Evolutionary conservation across 805 yeast species (phyloP).

Genomic region (Ogataea paradorogensis): DNA sequence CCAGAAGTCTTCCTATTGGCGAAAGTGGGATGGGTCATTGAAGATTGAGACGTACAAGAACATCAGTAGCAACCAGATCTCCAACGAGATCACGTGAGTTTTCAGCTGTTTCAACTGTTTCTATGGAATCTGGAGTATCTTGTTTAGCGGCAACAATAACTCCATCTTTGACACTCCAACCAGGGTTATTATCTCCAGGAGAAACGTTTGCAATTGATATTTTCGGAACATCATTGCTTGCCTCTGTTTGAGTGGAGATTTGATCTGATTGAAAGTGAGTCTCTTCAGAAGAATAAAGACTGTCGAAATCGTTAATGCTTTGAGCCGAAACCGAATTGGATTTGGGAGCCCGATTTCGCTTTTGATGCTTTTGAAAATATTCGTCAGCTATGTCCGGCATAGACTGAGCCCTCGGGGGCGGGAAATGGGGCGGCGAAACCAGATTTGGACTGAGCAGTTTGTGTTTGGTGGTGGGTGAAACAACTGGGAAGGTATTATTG

Average conservation of each 20-base stretch:
- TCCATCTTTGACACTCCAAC: slow-evolving; percentile 21
- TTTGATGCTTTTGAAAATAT: slow-evolving; percentile 23
- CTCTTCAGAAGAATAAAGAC: slow-evolving; percentile 17
- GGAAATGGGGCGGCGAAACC: slow-evolving; percentile 6
- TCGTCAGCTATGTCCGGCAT: slow-evolving; percentile 27
- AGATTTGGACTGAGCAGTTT: slow-evolving; percentile 6
- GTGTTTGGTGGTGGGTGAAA: slow-evolving; percentile 12
- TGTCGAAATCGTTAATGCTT: slow-evolving; percentile 12
- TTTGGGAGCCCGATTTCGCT: slow-evolving; percentile 2
- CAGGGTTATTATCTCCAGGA: slow-evolving; percentile 9
- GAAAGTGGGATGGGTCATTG: not conserved
- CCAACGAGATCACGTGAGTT: slow-evolving; percentile 18
- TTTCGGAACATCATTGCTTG: slow-evolving; percentile 1
- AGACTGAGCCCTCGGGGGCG: slow-evolving; percentile 11
- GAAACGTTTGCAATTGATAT: not conserved
- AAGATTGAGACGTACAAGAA: slow-evolving; percentile 18
- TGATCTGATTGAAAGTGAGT: not conserved
- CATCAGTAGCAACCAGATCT: slow-evolving; percentile 24
- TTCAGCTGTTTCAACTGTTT: not conserved
- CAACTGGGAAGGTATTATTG: slow-evolving; percentile 5
- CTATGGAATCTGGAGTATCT: not conserved
- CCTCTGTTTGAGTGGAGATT: slow-evolving; percentile 2
- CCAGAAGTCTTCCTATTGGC: slow-evolving; percentile 2
- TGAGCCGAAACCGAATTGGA: slow-evolving; percentile 2
- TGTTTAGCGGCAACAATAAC: slow-evolving; percentile 9